Evolutionary conservation across 345 rosid species (phyloP), one percentile per base, ranked within the genome.

Genomic region (Aegle marmelos): DNA sequence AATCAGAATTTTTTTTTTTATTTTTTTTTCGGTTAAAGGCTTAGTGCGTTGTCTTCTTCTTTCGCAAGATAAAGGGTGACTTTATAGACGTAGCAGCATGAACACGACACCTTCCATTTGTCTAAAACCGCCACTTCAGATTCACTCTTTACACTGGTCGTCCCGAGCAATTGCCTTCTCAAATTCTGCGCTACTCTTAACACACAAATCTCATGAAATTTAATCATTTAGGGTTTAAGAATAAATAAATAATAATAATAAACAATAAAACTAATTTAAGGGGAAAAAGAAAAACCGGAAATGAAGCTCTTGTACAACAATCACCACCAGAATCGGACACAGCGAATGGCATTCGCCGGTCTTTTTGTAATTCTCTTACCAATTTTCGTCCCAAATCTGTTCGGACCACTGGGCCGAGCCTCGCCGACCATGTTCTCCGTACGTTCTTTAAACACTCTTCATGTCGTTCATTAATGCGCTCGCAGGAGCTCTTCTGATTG

Each of bases 371-470:
- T 92, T 79, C 86, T 94, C 67, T 59, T 91, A 37, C 99, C 98
- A 9, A 71, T 87, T 72, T 79, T 89, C 75, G 73, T 74, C 36
- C 93, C 98, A 10, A 73, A 79, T 80, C 88, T 92, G 72, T 96
- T 90, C 81, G 25, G 68, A 36, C 98, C 98, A 19, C 81, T 94
- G 71, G 84, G 90, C 78, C 89, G 91, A 63, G 84, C 98, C 72
- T 94, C 78, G 56, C 94, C 99, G 71, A 87, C 91, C 76, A 82
- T 89, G 67, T 92, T 96, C 92, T 92, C 95, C 48, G 97, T 94
- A 83, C 37, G 90, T 84, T 36, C 45, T 37, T 17, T 57, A 24
- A 2, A 22, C 76, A 9, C 25, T 70, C 36, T 17, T 2, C 16
- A 45, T 69, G 67, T 22, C 53, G 5, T 6, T 28, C 54, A 48